Conservation (phyloP, 306 rosid species). For the Vicia sativa region DNA sequence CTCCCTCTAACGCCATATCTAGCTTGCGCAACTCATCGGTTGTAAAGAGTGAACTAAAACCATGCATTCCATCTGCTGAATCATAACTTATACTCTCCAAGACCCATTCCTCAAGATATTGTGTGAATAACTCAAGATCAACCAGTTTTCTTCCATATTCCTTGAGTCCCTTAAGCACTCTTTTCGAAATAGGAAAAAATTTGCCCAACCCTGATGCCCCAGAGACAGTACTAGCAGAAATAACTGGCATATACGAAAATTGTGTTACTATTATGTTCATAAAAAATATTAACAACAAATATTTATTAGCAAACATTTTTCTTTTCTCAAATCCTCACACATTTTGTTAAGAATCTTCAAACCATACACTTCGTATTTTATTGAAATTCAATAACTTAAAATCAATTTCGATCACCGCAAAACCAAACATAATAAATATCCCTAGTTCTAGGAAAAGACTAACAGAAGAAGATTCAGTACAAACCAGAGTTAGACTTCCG, state of each 20-base stretch:
- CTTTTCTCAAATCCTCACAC: background rate
- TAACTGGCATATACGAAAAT: slow-evolving; percentile 54
- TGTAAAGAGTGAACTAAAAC: slow-evolving; percentile 64
- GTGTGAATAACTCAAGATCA: slow-evolving; percentile 64
- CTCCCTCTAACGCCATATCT: slow-evolving; percentile 88
- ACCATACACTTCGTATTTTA: background rate
- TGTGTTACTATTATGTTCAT: slow-evolving; percentile 39
- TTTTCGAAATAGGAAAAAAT: slow-evolving; percentile 58
- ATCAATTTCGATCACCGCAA: too few species aligned
- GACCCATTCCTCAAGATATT: slow-evolving; percentile 77
- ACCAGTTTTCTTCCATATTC: slow-evolving; percentile 72
- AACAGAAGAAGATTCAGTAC: slow-evolving; percentile 36
- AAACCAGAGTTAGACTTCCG: slow-evolving; percentile 74
- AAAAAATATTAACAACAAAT: slow-evolving; percentile 9
- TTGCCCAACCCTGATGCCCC: slow-evolving; percentile 68
- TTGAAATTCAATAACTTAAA: too few species aligned
- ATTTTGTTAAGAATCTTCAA: slow-evolving; percentile 1
- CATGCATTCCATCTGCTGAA: slow-evolving; percentile 53
- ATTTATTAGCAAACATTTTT: slow-evolving; percentile 6
- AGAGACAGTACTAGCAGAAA: slow-evolving; percentile 62
- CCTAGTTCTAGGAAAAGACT: slow-evolving; percentile 3
- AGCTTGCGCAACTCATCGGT: slow-evolving; percentile 77
- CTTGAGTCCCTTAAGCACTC: slow-evolving; percentile 71
- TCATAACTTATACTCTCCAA: slow-evolving; percentile 58
- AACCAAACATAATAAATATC: background rate